Evolutionary conservation across 2,329 filamentous ascomycete genomes (phyloP).

Genomic region (Alternaria atra): DNA sequence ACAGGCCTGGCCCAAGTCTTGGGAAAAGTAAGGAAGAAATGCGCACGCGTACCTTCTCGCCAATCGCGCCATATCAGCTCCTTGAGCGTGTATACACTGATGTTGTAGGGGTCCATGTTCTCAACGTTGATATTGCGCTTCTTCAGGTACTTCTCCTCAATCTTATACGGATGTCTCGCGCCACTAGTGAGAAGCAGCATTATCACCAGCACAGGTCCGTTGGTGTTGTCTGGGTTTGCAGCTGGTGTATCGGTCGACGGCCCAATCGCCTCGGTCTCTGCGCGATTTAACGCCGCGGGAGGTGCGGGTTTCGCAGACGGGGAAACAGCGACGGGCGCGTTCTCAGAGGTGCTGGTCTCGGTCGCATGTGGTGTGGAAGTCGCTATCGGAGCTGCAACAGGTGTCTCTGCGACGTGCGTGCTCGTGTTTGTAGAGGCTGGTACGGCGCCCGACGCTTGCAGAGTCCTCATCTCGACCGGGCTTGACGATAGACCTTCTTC

Average conservation of each 20-base stretch:
- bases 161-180: constrained; percentile 85
- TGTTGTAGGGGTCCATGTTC: constrained; percentile 81
- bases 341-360: constrained; percentile 22
- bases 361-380: constrained; percentile 19
- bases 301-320: constrained; percentile 33
- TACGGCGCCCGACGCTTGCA: constrained; percentile 32
- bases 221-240: constrained; percentile 49
- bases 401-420: constrained; percentile 26
- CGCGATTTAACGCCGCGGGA: constrained; percentile 41
- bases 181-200: constrained; percentile 84
- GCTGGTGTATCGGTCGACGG: constrained; percentile 56
- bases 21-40: not conserved
- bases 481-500: constrained; percentile 32
- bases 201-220: constrained; percentile 69
- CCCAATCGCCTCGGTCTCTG: constrained; percentile 58
- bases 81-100: constrained; percentile 93
- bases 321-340: constrained; percentile 20
- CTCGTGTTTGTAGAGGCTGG: constrained; percentile 25
- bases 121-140: constrained; percentile 82
- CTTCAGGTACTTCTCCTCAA: constrained; percentile 84
- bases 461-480: constrained; percentile 49
- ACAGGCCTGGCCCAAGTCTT: not conserved
- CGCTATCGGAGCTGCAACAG: constrained; percentile 24
- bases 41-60: constrained; percentile 69
- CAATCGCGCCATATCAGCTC: constrained; percentile 93